Base-by-base conservation (phyloP, 257 asterid genomes). In the Thymus mandschuricus region DNA sequence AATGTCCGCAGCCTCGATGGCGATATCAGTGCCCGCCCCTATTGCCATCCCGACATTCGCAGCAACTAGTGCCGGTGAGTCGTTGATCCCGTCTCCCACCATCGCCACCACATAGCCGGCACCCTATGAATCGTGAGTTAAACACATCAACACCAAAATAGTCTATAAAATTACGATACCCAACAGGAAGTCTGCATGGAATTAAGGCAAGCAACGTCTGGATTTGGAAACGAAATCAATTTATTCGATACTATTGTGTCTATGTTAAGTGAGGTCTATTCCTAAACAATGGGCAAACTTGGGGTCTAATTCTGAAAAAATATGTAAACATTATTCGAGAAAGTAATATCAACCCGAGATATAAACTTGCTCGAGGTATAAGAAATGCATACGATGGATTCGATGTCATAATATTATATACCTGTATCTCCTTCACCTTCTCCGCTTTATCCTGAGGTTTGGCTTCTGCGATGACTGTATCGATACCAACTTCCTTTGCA, bases 21-120 rank as follows among this genome's bases (percentile, higher is more conserved):
- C 97, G 56, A 88, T 88, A 72, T 86, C 97, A 1, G 97, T 90
- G n/a, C 97, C 97, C 1, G 90, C 96, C 28, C 97, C 97, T 48
- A 90, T 88, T 13, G 97, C 92, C 84, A 90, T 84, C 65, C 97
- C 97, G 4, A 85, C 94, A 72, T 90, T 85, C 10, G 97, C 97
- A 0, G 94, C 96, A 6, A 90, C 92, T 0, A 90, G 92, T 10
- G 97, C 97, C 2, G 97, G 97, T 9, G 97, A 86, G 81, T 90
- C 97, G 40, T 90, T 90, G n/a, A 88, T 86, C 34, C 96, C 97
- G 29, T 90, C 96, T 43, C 97, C 97, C 69, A 90, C 97, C 97
- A 90, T 88, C 13, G 90, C 97, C 66, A 90, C 96, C 8, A 82
- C 74, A 15, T 81, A 64, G n/a, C 90, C 92, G 68, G 78, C 76